Conservation (phyloP, 2,329 filamentous ascomycete species). For the Colletotrichum echinochloae region DNA sequence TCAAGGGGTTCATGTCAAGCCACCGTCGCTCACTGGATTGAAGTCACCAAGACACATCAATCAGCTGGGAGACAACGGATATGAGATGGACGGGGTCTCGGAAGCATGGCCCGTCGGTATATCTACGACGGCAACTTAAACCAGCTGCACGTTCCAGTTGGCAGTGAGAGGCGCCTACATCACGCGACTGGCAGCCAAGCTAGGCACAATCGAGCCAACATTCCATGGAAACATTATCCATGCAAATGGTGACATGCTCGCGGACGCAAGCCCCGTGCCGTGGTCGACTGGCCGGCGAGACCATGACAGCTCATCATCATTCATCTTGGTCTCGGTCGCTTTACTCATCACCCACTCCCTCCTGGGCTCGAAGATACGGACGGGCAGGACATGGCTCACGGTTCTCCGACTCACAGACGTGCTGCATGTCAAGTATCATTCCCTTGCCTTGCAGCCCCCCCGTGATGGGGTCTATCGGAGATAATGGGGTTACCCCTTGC, state of each 20-base stretch:
- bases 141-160: neutral
- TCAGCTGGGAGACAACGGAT: neutral
- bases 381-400: conserved; percentile 19
- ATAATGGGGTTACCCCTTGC: neutral
- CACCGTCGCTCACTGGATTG: neutral
- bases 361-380: conserved; percentile 6
- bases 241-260: conserved; percentile 13
- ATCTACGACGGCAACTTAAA: neutral
- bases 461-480: neutral
- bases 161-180: neutral
- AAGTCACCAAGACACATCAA: neutral
- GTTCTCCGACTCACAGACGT: conserved; percentile 28
- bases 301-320: neutral
- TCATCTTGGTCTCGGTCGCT: neutral
- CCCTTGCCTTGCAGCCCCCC: neutral
- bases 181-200: neutral
- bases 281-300: neutral
- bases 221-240: conserved; percentile 1
- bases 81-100: conserved; percentile 4
- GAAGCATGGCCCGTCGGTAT: neutral
- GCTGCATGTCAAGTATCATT: conserved; percentile 22
- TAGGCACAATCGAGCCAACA: conserved; percentile 1
- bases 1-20: neutral
- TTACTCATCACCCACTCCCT: neutral
- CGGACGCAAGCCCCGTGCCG: neutral